Percentiles rank a stretch among this genome's conserved stretches.
Evolutionary conservation across 140 eudicot species (phyloP).

Genomic region (Ambrosia hybrid): DNA sequence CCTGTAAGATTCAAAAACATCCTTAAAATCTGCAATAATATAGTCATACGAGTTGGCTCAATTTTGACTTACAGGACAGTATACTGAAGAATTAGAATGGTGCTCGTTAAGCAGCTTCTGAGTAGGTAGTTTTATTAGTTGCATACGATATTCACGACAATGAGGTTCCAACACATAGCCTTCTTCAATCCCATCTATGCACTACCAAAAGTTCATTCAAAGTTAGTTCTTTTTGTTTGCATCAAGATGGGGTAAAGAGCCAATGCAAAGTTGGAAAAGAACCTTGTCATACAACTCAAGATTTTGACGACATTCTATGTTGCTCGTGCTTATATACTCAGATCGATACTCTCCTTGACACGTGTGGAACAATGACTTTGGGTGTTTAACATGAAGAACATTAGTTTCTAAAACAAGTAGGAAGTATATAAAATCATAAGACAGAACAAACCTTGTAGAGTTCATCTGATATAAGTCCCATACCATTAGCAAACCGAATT

Average conservation of each 20-base stretch:
- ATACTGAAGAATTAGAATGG: background rate
- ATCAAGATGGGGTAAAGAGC: background rate
- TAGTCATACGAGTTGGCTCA: background rate
- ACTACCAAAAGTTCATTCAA: slow-evolving; percentile 17
- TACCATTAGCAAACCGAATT: slow-evolving; percentile 41
- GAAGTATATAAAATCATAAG: background rate
- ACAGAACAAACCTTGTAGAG: slow-evolving; percentile 38
- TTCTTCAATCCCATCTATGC: slow-evolving; percentile 22
- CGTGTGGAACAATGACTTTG: slow-evolving; percentile 25
- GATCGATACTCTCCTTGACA: slow-evolving; percentile 39
- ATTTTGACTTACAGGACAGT: slow-evolving; percentile 28
- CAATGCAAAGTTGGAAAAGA: background rate
- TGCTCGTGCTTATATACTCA: slow-evolving; percentile 26
- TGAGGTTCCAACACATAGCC: slow-evolving; percentile 27
- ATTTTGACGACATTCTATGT: slow-evolving; percentile 25
- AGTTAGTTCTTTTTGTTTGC: background rate
- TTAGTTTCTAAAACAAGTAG: slow-evolving; percentile 6
- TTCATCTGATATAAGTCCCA: slow-evolving; percentile 54
- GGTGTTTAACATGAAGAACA: background rate
- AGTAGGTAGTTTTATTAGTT: slow-evolving; percentile 9
- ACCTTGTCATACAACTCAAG: slow-evolving; percentile 34
- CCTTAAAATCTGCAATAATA: background rate
- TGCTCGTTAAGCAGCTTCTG: slow-evolving; percentile 6
- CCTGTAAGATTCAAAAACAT: slow-evolving; percentile 20
- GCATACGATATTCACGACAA: slow-evolving; percentile 1